Evolutionary conservation across 2,329 filamentous ascomycete species (phyloP).

Genomic region (Apiospora malaysiana): DNA sequence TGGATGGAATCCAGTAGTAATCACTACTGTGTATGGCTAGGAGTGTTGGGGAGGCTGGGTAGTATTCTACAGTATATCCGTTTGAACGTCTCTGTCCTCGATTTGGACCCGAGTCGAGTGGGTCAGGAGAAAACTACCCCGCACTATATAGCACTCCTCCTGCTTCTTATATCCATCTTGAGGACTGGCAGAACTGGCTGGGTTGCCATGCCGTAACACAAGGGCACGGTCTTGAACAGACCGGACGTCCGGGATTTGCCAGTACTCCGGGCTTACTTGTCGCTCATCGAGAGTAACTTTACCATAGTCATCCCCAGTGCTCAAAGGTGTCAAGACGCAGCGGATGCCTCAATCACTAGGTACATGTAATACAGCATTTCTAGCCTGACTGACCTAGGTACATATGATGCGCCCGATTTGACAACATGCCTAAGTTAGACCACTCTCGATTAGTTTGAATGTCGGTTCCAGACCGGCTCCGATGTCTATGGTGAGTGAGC

Average conservation of each 20-base stretch:
- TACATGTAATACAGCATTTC: too few relatives aligned
- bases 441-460: background rate
- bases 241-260: background rate
- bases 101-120: background rate
- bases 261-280: background rate
- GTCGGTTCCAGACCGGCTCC: background rate
- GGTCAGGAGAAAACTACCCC: background rate
- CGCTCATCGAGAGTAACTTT: background rate
- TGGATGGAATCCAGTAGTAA: background rate
- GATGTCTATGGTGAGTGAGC: background rate
- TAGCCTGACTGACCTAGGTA: too few relatives aligned
- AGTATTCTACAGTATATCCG: background rate
- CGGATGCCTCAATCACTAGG: background rate
- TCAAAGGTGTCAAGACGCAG: background rate
- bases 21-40: background rate
- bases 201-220: background rate
- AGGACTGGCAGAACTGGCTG: too few relatives aligned
- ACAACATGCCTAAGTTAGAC: too few relatives aligned
- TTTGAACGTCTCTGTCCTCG: background rate
- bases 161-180: background rate
- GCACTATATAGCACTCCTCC: background rate
- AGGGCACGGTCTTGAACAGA: background rate
- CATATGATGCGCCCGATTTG: background rate
- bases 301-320: background rate
- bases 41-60: too few relatives aligned